Conservation (phyloP, 192 early-diverging fungal species). For the Coemansia guatemalensis region DNA sequence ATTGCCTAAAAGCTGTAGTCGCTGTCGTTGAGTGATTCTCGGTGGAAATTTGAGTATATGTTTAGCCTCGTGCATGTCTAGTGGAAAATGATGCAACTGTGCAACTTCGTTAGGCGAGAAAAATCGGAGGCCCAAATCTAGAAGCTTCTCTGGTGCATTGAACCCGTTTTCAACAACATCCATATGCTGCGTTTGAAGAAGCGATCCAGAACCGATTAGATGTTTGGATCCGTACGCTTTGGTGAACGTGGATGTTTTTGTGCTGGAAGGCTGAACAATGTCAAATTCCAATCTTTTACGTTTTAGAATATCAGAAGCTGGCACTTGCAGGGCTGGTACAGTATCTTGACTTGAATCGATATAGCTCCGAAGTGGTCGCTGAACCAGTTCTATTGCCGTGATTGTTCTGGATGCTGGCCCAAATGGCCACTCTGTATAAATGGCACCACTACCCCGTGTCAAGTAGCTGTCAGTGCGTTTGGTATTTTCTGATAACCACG, state of each 20-base stretch:
- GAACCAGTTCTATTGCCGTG: background rate
- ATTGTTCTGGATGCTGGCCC: conserved; percentile 11
- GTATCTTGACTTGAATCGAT: conserved; percentile 14
- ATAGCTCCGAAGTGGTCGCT: conserved; percentile 13
- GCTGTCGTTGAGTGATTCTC: conserved; percentile 27
- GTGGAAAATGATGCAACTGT: conserved; percentile 79
- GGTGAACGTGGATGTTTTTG: conserved; percentile 57
- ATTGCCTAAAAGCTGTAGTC: conserved; percentile 46
- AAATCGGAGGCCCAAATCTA: conserved; percentile 74
- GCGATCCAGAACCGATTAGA: conserved; percentile 73
- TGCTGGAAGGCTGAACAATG: conserved; percentile 27
- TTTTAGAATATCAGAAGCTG: conserved; percentile 30
- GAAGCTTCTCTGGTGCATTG: conserved; percentile 61
- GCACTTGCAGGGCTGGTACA: conserved; percentile 15
- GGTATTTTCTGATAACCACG: conserved; percentile 3
- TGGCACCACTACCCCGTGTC: conserved; percentile 15
- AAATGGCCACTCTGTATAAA: conserved; percentile 38
- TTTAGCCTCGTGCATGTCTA: background rate
- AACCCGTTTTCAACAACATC: conserved; percentile 68
- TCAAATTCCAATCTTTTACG: conserved; percentile 37
- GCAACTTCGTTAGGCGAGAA: conserved; percentile 82
- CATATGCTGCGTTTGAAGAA: conserved; percentile 72
- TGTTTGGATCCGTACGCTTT: conserved; percentile 83
- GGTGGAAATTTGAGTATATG: conserved; percentile 27
- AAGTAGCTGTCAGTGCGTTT: conserved; percentile 21